Evolutionary conservation across 805 yeast species (phyloP).

Genomic region (Nakazawaea pomicola): DNA sequence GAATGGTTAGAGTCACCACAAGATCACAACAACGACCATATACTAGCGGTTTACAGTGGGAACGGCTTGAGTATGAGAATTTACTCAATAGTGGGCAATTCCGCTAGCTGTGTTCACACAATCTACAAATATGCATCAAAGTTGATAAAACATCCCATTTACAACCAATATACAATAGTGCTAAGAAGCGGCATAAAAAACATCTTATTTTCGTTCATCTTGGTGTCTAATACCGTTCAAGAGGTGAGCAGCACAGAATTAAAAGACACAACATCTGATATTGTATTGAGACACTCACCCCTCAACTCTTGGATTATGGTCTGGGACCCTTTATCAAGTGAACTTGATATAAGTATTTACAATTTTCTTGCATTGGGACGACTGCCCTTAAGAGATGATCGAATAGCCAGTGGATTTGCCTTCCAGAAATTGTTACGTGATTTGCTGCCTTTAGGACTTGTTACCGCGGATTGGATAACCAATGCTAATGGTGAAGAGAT

Average conservation of each 20-base stretch:
- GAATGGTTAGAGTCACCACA: constrained; percentile 5
- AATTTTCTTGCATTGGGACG: constrained; percentile 7
- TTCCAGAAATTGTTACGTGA: neutral
- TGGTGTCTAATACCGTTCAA: neutral
- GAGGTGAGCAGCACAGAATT: neutral
- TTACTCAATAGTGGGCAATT: neutral
- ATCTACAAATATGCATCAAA: constrained; percentile 6
- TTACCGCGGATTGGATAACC: constrained; percentile 1
- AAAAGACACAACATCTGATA: constrained; percentile 4
- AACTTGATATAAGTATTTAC: neutral
- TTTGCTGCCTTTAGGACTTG: neutral
- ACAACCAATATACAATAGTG: neutral
- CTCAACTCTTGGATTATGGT: constrained; percentile 5
- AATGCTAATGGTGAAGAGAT: constrained; percentile 1
- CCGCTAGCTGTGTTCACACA: constrained; percentile 2
- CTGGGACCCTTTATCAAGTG: constrained; percentile 2
- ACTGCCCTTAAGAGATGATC: neutral
- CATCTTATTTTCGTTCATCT: neutral
- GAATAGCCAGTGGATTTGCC: constrained; percentile 1
- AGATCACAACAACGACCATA: neutral
- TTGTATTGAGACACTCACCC: neutral
- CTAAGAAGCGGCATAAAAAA: constrained; percentile 4
- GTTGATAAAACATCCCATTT: neutral
- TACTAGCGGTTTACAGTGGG: constrained; percentile 4
- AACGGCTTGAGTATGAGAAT: constrained; percentile 1